phyloP scores from a whole-genome alignment of 768 basidiomycete genomes.

The Amylocystis lapponica region DNA sequence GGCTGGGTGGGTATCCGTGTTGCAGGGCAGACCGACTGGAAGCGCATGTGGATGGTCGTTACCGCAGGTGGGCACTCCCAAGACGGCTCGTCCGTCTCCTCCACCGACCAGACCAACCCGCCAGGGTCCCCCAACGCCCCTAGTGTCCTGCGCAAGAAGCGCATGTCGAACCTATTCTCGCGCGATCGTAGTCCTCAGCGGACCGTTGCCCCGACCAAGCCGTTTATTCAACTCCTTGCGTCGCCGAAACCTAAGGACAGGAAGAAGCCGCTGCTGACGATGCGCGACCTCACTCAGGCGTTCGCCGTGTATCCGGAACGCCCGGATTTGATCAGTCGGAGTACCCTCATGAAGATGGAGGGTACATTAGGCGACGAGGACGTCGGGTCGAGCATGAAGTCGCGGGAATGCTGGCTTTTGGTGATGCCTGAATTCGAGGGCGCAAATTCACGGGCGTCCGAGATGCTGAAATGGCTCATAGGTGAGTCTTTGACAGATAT shows the following conservation, averaged over 20 bases:
- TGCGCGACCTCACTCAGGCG: slow-evolving; percentile 70
- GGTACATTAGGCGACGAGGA: slow-evolving; percentile 77
- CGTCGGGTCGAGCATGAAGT: slow-evolving; percentile 58
- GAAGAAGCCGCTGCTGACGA: slow-evolving; percentile 65
- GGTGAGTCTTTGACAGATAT: slow-evolving; percentile 43
- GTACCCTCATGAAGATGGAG: slow-evolving; percentile 90
- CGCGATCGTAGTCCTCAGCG: slow-evolving; percentile 34
- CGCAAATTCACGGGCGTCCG: slow-evolving; percentile 56
- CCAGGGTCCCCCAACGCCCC: slow-evolving; percentile 10
- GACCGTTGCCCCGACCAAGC: slow-evolving; percentile 22
- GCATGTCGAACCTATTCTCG: slow-evolving; percentile 68
- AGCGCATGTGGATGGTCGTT: slow-evolving; percentile 81
- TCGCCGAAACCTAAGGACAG: slow-evolving; percentile 69
- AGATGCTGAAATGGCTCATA: slow-evolving; percentile 89
- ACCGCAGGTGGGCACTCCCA: slow-evolving; percentile 35
- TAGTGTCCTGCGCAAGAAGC: slow-evolving; percentile 31
- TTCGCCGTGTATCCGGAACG: slow-evolving; percentile 96
- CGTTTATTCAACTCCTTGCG: slow-evolving; percentile 52
- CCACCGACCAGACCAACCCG: slow-evolving; percentile 16
- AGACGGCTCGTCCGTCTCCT: slow-evolving; percentile 21
- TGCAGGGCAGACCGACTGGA: slow-evolving; percentile 98
- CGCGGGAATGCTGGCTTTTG: slow-evolving; percentile 79
- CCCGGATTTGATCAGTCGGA: slow-evolving; percentile 83
- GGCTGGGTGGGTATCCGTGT: slow-evolving; percentile 89
- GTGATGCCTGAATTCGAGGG: slow-evolving; percentile 84